Evolutionary conservation across 441 rosid species (phyloP), one percentile per base, ranked within the genome.

Genomic region (Jatropha multifida): DNA sequence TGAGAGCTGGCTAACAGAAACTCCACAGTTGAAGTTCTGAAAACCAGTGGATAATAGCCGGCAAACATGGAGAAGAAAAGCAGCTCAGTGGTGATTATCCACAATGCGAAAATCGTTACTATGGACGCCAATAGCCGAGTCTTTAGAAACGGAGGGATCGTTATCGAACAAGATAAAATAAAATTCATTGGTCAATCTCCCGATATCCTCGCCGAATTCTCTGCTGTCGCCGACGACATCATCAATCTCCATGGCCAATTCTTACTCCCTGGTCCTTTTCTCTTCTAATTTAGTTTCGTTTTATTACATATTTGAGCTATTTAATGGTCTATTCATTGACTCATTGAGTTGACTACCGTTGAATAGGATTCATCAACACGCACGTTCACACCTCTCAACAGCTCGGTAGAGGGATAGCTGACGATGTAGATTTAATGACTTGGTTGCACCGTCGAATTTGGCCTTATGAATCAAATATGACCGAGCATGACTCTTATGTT

Each of bases 331-430:
- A 56, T 56, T 52, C 7, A 14, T 27, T 63, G 64, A 60, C 38
- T 3, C 58, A 58, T 7, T 5, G 54, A 37, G 49, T 15, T 48
- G 27, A 32, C 42, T 74, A 7, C 18, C 60, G 13, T 64, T 49
- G 10, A 46, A 20, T 65, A 88, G 95, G 95, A 74, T 80, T 90
- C 63, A 72, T 89, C 79, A 90, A 90, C 81, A 89, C 92, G 15
- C 93, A 90, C 38, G 93, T 90, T 5, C 93, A 90, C 78, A 85
- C 92, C 23, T 90, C 95, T 51, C 95, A 90, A 71, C 95, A 88
- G 83, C 83, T 90, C 12, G 95, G 72, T 0, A 85, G 93, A 79
- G 95, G 95, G 71, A 89, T 89, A 54, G 93, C 95, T 2, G 96
- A 88, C 44, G 90, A 90, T 64, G 90, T 88, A 44, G 90, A 86